These are phyloP conservation scores for Cucumis hystrix DNA, from an alignment of 306 rosid species.

Conservation along the genomic window DNA sequence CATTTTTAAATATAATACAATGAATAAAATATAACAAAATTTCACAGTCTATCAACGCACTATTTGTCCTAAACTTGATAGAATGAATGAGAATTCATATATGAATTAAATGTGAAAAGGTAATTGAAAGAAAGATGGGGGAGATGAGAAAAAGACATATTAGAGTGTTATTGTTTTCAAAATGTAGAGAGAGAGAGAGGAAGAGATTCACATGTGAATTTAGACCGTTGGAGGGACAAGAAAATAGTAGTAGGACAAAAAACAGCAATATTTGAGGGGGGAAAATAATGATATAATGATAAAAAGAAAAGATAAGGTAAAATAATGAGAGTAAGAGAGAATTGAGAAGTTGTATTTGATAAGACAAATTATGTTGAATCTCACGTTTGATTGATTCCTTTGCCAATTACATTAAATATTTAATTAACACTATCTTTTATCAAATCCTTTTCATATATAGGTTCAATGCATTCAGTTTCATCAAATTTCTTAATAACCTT, in stretches of 20 bases:
- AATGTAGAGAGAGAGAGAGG: background rate
- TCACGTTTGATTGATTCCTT: slow-evolving; percentile 1
- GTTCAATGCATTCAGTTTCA: background rate
- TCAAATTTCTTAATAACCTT: background rate
- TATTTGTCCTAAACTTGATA: too few relatives aligned
- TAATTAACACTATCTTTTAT: background rate
- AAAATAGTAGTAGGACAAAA: background rate
- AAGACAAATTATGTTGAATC: background rate
- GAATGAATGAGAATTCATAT: too few relatives aligned
- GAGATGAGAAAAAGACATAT: background rate
- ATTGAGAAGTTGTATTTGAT: background rate
- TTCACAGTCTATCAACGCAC: too few relatives aligned
- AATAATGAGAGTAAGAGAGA: background rate
- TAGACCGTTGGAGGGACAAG: slow-evolving; percentile 7
- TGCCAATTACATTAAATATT: background rate
- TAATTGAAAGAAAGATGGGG: background rate
- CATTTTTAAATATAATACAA: too few relatives aligned
- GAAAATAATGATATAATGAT: too few relatives aligned
- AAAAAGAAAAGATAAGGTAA: background rate
- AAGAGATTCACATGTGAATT: background rate
- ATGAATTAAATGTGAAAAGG: background rate
- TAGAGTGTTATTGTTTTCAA: background rate
- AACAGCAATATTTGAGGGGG: background rate
- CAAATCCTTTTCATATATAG: background rate
- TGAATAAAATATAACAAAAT: too few relatives aligned